Evolutionary conservation across 2,329 filamentous ascomycete genomes (phyloP), one percentile per base, ranked within the genome.

Genomic region (Bipolaris victoriae): DNA sequence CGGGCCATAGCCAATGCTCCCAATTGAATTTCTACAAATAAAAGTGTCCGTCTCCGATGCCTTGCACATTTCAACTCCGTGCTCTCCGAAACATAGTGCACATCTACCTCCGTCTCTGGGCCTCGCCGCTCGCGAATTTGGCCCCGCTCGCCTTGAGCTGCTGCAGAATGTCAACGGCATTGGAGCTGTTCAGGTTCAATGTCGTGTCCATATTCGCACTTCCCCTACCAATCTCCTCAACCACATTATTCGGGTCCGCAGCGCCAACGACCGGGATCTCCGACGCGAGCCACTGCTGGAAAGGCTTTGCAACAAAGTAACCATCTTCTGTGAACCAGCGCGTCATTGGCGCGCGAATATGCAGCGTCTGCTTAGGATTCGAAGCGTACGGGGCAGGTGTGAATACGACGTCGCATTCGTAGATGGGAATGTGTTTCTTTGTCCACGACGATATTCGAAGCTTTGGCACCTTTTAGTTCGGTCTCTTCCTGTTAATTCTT

Each of bases 381-480:
- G 67, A 71, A 67, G 64, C 56, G 48, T 64, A 64, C 15, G 70
- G 69, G 1, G 70, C 53, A 33, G 69, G 80, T 2, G 68, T 81
- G 52, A 86, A 78, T 45, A 81, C 83, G 49, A 97, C 82, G 41
- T 84, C 86, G 58, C 97, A 79, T 70, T 90, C 84, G 81, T 99
- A 99, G 43, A 87, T 84, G 0, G 92, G 91, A 37, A 88, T 84
- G 77, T 93, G 86, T 76, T 97, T 97, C 71, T 90, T 88, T 0
- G 86, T 87, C 1, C 84, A 85, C 37, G 88, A 91, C 1, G 84
- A 82, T 65, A 98, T 88, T 15, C 85, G 85, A 72, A 97, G 84
- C 89, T 95, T 63, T 36, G 1, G 16, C 16, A 10, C 5, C 40
- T 10, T 11, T 31, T 11, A 31, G 10, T 29, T 31, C 29, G 10